Conservation (phyloP, 2,329 filamentous ascomycete species). For the Cladosporium sp. region DNA sequence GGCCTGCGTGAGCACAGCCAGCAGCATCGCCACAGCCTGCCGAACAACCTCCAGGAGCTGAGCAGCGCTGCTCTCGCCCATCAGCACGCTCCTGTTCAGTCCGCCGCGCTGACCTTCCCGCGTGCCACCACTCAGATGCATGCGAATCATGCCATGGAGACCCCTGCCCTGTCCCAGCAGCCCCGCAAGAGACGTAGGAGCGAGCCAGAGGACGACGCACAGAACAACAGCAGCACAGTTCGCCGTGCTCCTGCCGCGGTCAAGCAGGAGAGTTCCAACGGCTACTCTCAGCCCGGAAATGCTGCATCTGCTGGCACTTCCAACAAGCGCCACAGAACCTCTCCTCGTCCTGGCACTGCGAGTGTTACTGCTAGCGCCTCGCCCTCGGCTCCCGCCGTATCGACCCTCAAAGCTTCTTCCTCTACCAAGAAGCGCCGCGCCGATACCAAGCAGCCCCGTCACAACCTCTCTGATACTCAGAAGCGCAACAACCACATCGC, state of each 20-base stretch:
- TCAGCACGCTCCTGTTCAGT: not conserved
- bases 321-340: slow-evolving; percentile 16
- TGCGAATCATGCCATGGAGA: not conserved
- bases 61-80: slow-evolving; percentile 11
- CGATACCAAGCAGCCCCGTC: slow-evolving; percentile 19
- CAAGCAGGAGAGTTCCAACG: slow-evolving; percentile 13
- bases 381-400: not conserved
- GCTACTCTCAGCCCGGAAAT: not conserved
- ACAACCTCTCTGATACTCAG: slow-evolving; percentile 73
- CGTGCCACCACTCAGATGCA: not conserved
- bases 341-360: not conserved
- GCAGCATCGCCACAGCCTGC: slow-evolving; percentile 12
- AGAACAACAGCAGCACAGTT: not conserved
- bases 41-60: slow-evolving; percentile 15
- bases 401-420: not conserved
- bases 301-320: not conserved
- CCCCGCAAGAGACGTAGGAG: slow-evolving; percentile 17
- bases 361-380: slow-evolving; percentile 9
- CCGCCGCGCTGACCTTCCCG: not conserved
- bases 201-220: not conserved
- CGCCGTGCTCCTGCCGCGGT: not conserved
- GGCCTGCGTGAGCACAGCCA: not conserved
- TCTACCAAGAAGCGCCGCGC: slow-evolving; percentile 15
- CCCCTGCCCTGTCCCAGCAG: not conserved
- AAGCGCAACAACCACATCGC: slow-evolving; percentile 85